Percentiles rank a stretch among this genome's conserved stretches.
Conservation (phyloP, 192 early-diverging fungal species). For the Diversispora eburnea region DNA sequence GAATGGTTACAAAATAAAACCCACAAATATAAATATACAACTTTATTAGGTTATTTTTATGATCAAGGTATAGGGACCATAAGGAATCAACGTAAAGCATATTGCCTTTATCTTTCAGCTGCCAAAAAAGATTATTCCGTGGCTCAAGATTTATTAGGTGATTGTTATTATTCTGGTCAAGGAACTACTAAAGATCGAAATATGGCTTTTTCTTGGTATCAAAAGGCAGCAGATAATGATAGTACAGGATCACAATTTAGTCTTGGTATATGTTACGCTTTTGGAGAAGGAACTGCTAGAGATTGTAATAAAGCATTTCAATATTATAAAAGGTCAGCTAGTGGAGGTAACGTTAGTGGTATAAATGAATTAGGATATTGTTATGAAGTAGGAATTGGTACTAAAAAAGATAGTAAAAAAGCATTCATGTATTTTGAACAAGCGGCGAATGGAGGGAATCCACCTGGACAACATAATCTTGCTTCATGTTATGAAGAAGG, state of each 20-base stretch:
- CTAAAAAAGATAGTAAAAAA: not conserved
- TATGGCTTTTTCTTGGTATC: not conserved
- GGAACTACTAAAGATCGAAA: not conserved
- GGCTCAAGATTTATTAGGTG: not conserved
- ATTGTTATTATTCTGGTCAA: conserved; percentile 1
- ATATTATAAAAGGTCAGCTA: not conserved
- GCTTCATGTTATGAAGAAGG: conserved; percentile 39
- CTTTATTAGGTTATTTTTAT: not conserved
- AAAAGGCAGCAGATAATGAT: not conserved
- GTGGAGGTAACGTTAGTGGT: not conserved
- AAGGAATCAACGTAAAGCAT: not conserved
- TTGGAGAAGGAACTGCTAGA: not conserved
- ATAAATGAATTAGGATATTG: not conserved
- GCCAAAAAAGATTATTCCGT: not conserved
- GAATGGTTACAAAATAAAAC: not conserved
- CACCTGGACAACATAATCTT: conserved; percentile 34
- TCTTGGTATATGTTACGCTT: conserved; percentile 1
- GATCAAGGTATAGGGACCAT: not conserved
- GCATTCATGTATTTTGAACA: not conserved
- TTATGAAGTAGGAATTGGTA: conserved; percentile 3
- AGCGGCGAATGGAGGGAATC: conserved; percentile 13
- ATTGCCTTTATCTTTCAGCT: not conserved
- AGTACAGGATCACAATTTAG: not conserved
- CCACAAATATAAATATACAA: not conserved
- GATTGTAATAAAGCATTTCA: not conserved